Evolutionary conservation across 106 monocot genomes (phyloP), one percentile per base, ranked within the genome.

Genomic region (Dendrobium nobile): DNA sequence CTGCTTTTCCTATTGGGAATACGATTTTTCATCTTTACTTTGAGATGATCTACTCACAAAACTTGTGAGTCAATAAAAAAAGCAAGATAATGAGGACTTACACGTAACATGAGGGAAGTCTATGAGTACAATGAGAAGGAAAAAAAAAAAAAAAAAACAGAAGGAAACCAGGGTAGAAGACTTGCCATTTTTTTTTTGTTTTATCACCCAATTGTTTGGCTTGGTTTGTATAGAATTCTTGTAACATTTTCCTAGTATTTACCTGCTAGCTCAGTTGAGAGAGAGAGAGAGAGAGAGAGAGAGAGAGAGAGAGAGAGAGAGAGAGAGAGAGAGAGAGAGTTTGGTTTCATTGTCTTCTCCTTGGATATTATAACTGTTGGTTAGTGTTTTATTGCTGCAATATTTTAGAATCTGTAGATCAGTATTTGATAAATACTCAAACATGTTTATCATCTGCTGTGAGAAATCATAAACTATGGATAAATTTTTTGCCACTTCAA

Each of bases 301-400:
- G 59, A 59, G 59, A 59, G 59, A 59, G 59, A 59, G 59, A 59
- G 59, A 59, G n/a, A n/a, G 59, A 59, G 59, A n/a, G 59, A 59
- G 59, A 59, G 59, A 20, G 19, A 59, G 55, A 56, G 55, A 56
- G 55, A 56, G 55, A 56, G 55, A 56, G 55, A 56, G 55, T 11
- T 8, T 11, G 55, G 15, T 8, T 15, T 15, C 55, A 65, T 16
- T 65, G 64, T 26, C 24, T 15, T 26, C 0, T 4, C 9, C 15
- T 20, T 68, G 31, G 13, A 11, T 13, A 33, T 68, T 68, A 68
- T 68, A 9, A 10, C 2, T 31, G 65, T 65, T 26, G 20, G 68
- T 4, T 31, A 31, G 9, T 28, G 31, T 61, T 61, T 61, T 22
- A 4, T 2, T 61, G 19, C 61, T 61, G 61, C 7, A 61, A n/a